A percentile compares a stretch with the other conserved stretches of the same genome.
phyloP scores from a whole-genome alignment of 163 green algal species.

The Trebouxiophyceae sp. region DNA sequence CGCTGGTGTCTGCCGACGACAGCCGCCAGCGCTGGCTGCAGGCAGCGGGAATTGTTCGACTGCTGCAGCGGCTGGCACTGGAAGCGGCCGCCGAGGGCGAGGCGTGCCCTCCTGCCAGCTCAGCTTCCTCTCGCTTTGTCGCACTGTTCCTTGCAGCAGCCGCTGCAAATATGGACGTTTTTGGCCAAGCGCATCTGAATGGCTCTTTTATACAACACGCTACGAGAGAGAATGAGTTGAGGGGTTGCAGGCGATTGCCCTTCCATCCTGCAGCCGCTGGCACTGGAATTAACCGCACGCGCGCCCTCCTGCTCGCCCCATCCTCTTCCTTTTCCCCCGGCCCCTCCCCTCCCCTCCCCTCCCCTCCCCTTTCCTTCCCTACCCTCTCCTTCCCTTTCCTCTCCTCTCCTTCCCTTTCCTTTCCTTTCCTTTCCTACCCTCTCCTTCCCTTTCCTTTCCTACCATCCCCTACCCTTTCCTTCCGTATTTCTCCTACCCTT shows the following conservation, averaged over 20 bases:
- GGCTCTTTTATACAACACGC: too few relatives aligned
- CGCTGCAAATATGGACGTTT: too few relatives aligned
- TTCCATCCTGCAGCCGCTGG: constrained; percentile 58
- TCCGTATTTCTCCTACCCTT: too few relatives aligned
- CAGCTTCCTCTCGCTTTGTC: too few relatives aligned
- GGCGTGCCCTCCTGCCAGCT: too few relatives aligned
- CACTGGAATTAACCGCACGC: too few relatives aligned
- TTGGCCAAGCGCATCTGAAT: too few relatives aligned
- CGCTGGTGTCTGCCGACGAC: constrained; percentile 44
- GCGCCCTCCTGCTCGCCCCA: background rate
- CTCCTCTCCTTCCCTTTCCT: background rate
- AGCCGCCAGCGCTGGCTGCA: constrained; percentile 54
- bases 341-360: background rate
- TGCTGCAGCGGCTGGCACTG: constrained; percentile 54
- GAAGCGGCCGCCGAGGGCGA: too few relatives aligned
- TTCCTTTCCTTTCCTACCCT: background rate
- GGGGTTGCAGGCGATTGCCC: too few relatives aligned
- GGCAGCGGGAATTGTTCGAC: constrained; percentile 38
- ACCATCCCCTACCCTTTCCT: background rate
- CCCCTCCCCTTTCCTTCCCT: constrained; percentile 1
- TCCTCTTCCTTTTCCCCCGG: background rate
- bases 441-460: background rate
- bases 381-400: background rate
- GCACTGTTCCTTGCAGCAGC: too few relatives aligned
- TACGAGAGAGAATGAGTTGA: too few relatives aligned